These are phyloP conservation scores for Arachis hypogaea DNA, from an alignment of 306 rosid genomes.

Conservation along the genomic window DNA sequence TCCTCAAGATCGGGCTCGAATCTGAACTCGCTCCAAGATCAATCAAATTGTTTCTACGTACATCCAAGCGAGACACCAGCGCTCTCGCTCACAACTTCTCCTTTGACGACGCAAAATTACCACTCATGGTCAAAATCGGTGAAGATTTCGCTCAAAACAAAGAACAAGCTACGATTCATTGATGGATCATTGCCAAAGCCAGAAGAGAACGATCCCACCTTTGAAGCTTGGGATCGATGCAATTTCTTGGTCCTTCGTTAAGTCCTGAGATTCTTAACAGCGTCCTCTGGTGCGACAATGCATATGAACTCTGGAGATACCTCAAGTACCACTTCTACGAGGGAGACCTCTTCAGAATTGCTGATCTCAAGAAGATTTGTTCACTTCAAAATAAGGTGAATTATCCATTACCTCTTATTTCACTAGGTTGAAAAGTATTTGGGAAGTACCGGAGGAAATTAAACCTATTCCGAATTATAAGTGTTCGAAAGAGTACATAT, in stretches of 20 bases:
- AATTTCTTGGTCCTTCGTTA: background rate
- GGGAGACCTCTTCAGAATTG: background rate
- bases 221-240: background rate
- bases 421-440: too few species aligned
- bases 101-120: background rate
- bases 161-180: background rate
- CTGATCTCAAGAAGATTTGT: background rate
- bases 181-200: background rate
- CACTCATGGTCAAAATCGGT: background rate
- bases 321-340: background rate
- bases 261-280: background rate
- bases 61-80: background rate
- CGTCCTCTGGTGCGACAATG: background rate
- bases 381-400: background rate
- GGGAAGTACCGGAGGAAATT: too few species aligned
- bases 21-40: too few species aligned
- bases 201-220: background rate
- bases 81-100: too few species aligned
- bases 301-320: background rate
- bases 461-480: too few species aligned
- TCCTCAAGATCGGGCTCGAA: too few species aligned
- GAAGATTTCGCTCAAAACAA: background rate
- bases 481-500: too few species aligned
- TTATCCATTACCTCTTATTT: background rate
- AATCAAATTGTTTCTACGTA: too few species aligned